A percentile compares a stretch with the other conserved stretches of the same genome.
Conservation (phyloP, 495 filamentous ascomycete species). For the Aspergillus incahuasiensis region DNA sequence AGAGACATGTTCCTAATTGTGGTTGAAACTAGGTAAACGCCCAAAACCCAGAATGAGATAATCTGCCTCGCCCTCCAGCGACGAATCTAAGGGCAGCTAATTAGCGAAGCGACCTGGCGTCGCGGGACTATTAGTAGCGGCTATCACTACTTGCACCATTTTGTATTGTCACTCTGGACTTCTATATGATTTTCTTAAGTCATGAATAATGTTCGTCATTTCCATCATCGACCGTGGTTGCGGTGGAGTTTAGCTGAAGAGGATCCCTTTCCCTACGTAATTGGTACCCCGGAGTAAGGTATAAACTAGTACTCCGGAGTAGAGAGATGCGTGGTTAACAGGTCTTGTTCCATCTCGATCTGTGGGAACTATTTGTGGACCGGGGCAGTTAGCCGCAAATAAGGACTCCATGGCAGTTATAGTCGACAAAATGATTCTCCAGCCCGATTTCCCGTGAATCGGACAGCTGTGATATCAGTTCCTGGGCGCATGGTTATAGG, state of each 20-base stretch:
- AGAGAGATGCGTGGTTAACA: neutral
- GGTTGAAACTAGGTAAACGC: neutral
- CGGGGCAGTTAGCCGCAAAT: constrained; percentile 13
- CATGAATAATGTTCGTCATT: constrained; percentile 16
- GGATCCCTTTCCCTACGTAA: constrained; percentile 9
- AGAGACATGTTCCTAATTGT: neutral
- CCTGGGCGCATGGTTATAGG: neutral
- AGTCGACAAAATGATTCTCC: neutral
- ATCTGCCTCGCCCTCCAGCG: neutral
- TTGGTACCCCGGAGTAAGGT: neutral
- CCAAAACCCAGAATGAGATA: neutral
- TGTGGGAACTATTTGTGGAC: constrained; percentile 15
- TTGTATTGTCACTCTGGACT: neutral
- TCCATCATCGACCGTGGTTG: neutral
- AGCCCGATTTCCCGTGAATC: neutral
- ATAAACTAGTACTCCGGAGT: too few species aligned
- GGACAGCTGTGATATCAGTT: neutral
- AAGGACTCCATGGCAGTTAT: neutral
- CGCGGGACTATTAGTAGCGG: neutral
- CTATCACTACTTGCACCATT: neutral
- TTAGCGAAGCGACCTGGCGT: constrained; percentile 7
- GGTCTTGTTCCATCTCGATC: constrained; percentile 10
- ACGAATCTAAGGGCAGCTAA: neutral
- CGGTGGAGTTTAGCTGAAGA: constrained; percentile 4
- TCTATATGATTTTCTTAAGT: neutral